phyloP scores from a whole-genome alignment of 306 rosid genomes.

The Casuarina cunninghamiana region DNA sequence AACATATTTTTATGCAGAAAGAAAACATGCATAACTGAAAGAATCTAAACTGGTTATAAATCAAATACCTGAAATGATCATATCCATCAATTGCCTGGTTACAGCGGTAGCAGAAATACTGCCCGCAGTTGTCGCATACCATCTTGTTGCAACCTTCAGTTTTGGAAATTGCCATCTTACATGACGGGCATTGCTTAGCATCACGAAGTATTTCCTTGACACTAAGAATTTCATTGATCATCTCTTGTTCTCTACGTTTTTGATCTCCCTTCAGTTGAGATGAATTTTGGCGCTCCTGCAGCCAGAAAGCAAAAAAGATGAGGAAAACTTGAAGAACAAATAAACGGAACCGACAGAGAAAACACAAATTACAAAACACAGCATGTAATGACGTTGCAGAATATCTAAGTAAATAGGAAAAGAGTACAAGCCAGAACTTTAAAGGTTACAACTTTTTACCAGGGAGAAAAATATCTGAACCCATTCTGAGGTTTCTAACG shows the following conservation, averaged over 20 bases:
- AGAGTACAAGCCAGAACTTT: background rate
- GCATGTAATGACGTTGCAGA: background rate
- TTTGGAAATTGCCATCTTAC: conserved; percentile 81
- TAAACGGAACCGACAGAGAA: conserved; percentile 11
- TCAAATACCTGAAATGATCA: conserved; percentile 73
- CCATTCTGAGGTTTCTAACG: background rate
- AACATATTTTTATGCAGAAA: conserved; percentile 14
- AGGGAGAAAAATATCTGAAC: background rate
- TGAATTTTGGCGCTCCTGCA: conserved; percentile 82
- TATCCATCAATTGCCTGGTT: conserved; percentile 64
- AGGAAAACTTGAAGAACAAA: conserved; percentile 8
- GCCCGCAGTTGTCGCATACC: conserved; percentile 75
- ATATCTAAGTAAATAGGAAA: conserved; percentile 3
- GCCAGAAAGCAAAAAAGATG: background rate
- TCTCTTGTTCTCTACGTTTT: conserved; percentile 57
- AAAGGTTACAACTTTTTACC: background rate
- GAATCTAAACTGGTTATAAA: conserved; percentile 12
- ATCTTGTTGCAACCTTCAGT: conserved; percentile 91
- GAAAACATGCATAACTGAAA: conserved; percentile 23
- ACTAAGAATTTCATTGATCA: conserved; percentile 81
- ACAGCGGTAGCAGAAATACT: conserved; percentile 85
- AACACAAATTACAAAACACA: conserved; percentile 5
- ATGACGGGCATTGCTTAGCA: conserved; percentile 84
- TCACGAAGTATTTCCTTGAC: conserved; percentile 66
- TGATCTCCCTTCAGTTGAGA: conserved; percentile 55